Evolutionary conservation across 768 basidiomycete species (phyloP), one percentile per base, ranked within the genome.

Genomic region (Pleurotus djamor): DNA sequence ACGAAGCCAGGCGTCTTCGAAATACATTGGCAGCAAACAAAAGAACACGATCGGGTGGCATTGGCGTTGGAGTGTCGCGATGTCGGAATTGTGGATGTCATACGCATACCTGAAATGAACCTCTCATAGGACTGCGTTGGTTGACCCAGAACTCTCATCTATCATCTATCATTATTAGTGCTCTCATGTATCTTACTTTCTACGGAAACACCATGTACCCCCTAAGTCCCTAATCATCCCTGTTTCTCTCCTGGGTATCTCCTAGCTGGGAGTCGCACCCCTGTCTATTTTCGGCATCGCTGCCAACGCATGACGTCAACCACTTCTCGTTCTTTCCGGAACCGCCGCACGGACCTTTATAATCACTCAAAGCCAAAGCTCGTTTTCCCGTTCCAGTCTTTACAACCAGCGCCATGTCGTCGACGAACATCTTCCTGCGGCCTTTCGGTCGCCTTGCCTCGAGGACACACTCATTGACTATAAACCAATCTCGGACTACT

Each of bases 1-100:
- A 82, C 83, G 36, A 85, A 80, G 64, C 84, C 83, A 8, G 85
- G 87, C 6, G 80, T 92, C 21, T 92, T 89, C 63, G 90, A 91
- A 69, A 84, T 91, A 59, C 86, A 85, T 66, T 92, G 90, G 90
- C 87, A 86, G 69, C 76, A 73, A 12, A 13, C 54, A 10, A 41
- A 75, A 38, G 78, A 79, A 9, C 68, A 82, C 43, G 84, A 87
- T 68, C 79, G 90, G 38, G 78, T 92, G 65, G 87, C 88, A 4
- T 68, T 92, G 63, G 87, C 88, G 16, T 72, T 92, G 66, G 88
- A 90, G 69, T 84, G 83, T 61, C 79, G 79, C 55, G 72, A 79
- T 37, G 88, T 91, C n/a, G 88, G 83, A 4, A 78, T 92, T 36
- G 51, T 36, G 35, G 35, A 52, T 38, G 51, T 52, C 34, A 17